Percentiles rank a stretch among this genome's conserved stretches.
Evolutionary conservation across 345 rosid species (phyloP).

Genomic region (Citrus cavaleriei): DNA sequence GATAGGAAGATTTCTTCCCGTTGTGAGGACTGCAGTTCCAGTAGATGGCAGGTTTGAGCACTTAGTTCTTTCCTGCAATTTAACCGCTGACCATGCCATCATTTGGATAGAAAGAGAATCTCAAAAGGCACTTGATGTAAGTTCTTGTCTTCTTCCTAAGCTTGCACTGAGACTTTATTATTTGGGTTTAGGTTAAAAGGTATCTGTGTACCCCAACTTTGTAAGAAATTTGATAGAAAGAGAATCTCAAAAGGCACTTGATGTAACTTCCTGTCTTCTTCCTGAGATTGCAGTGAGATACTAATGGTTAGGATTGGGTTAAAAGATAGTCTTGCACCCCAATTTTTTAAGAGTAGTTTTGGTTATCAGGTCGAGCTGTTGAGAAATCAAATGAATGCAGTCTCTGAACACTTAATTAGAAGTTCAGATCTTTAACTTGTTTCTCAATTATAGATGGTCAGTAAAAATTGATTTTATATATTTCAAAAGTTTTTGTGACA

Average conservation of each 20-base stretch:
- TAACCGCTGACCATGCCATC: conserved; percentile 80
- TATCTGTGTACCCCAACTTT: background rate
- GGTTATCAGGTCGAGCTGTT: background rate
- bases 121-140: conserved; percentile 74
- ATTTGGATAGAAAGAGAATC: conserved; percentile 91
- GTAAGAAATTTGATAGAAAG: too few relatives aligned
- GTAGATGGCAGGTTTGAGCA: conserved; percentile 97
- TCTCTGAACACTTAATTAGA: background rate
- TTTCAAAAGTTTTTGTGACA: background rate
- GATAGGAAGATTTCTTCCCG: conserved; percentile 83
- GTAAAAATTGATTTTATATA: background rate
- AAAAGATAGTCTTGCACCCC: background rate
- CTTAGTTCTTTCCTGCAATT: conserved; percentile 82
- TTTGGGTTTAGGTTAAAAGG: background rate
- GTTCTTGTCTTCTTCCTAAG: conserved; percentile 17
- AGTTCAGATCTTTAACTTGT: background rate
- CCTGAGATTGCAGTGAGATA: background rate
- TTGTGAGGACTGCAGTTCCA: conserved; percentile 96
- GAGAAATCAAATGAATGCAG: background rate
- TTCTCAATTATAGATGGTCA: background rate
- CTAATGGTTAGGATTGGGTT: background rate
- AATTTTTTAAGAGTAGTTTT: background rate
- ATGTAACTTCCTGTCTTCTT: background rate
- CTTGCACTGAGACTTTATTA: background rate
- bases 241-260: too few relatives aligned